Percentiles rank a stretch among this genome's conserved stretches.
phyloP scores from a whole-genome alignment of 805 yeast species.

The Cyberlindnera euphorbiiphila region DNA sequence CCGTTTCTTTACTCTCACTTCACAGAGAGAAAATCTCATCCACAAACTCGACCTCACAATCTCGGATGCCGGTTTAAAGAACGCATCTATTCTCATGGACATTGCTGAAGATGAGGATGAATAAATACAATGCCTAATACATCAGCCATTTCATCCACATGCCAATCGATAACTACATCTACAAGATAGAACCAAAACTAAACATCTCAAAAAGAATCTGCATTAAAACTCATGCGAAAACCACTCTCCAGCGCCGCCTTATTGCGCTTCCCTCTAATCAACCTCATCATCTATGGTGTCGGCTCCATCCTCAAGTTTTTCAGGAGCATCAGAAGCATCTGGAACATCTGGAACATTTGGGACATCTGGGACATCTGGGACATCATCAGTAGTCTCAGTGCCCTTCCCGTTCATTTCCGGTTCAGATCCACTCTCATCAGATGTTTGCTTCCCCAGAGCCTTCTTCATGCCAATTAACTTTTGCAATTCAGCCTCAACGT shows the following conservation, averaged over 20 bases:
- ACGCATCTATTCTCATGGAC: slow-evolving; percentile 51
- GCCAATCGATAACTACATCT: no score
- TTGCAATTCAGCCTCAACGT: slow-evolving; percentile 36
- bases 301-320: no score
- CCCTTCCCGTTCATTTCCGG: slow-evolving; percentile 1
- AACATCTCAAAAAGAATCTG: no score
- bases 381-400: neutral
- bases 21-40: slow-evolving; percentile 50
- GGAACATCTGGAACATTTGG: no score
- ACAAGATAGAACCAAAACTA: no score
- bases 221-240: neutral
- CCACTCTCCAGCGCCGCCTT: no score
- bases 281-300: slow-evolving; percentile 15
- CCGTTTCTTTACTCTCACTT: slow-evolving; percentile 41
- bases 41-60: slow-evolving; percentile 52
- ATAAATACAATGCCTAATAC: neutral
- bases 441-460: slow-evolving; percentile 21
- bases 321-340: no score
- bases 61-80: slow-evolving; percentile 72
- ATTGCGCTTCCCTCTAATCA: neutral
- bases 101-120: slow-evolving; percentile 14
- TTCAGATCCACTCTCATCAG: slow-evolving; percentile 3
- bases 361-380: no score
- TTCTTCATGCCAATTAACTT: slow-evolving; percentile 36
- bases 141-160: no score